Evolutionary conservation across 805 yeast genomes (phyloP).

Genomic region (Candida alai): DNA sequence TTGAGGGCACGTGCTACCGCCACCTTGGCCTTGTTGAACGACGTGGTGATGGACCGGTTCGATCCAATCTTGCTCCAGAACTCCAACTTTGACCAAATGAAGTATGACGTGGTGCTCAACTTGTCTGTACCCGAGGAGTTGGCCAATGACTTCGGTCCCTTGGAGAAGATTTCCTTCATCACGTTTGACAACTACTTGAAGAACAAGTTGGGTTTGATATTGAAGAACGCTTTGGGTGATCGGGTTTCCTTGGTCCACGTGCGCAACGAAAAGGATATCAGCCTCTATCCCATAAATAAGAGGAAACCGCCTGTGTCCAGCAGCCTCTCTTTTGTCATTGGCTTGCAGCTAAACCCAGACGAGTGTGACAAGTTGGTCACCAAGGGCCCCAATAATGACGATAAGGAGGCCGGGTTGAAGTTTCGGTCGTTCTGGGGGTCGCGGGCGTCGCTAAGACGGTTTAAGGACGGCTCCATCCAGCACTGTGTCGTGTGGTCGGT

Average conservation of each 20-base stretch:
- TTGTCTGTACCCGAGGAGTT: conserved; percentile 44
- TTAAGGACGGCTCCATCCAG: conserved; percentile 85
- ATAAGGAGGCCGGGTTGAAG: conserved; percentile 50
- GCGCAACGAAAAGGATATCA: conserved; percentile 18
- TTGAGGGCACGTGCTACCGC: conserved; percentile 64
- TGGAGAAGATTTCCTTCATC: conserved; percentile 67
- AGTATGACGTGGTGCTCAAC: conserved; percentile 61
- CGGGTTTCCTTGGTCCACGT: conserved; percentile 40
- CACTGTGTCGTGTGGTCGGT: conserved; percentile 89
- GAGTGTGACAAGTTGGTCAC: conserved; percentile 81
- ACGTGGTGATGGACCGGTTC: conserved; percentile 80
- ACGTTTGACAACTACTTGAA: conserved; percentile 64
- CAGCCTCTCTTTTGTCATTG: conserved; percentile 44
- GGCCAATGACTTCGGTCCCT: conserved; percentile 54
- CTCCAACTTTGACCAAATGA: conserved; percentile 48
- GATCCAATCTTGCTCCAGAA: conserved; percentile 69
- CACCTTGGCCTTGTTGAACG: conserved; percentile 67
- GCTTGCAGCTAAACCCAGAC: conserved; percentile 63
- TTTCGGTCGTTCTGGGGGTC: conserved; percentile 90
- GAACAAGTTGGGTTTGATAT: conserved; percentile 55
- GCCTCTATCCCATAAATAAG: conserved; percentile 41
- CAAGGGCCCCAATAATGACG: conserved; percentile 72
- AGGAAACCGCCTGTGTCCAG: conserved; percentile 45
- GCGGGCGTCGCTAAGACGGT: conserved; percentile 80
- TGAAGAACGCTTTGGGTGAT: conserved; percentile 55